These are phyloP conservation scores for Alectoria sarmentosa DNA, from an alignment of 495 filamentous ascomycete species.

Conservation along the genomic window DNA sequence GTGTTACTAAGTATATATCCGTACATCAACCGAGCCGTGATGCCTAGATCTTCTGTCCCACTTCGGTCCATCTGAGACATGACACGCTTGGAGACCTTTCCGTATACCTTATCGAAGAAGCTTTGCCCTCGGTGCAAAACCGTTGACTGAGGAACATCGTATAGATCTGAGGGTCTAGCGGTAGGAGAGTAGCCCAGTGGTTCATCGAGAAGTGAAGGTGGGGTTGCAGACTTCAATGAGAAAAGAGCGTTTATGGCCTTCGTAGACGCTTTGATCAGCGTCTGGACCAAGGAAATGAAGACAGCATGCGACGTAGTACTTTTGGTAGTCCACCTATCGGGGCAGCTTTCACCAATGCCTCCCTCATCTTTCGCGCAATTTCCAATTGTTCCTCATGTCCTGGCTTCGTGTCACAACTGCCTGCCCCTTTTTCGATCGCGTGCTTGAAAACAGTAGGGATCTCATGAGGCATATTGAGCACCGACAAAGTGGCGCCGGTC, in stretches of 20 bases:
- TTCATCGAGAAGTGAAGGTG: slow-evolving; percentile 40
- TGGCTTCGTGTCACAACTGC: slow-evolving; percentile 24
- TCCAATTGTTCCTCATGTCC: slow-evolving; percentile 35
- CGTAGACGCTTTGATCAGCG: slow-evolving; percentile 14
- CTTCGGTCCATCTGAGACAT: slow-evolving; percentile 47
- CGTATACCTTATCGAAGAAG: slow-evolving; percentile 48
- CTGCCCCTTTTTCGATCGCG: slow-evolving; percentile 30
- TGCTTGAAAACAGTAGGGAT: slow-evolving; percentile 42
- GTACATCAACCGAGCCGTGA: slow-evolving; percentile 46
- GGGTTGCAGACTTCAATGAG: slow-evolving; percentile 41
- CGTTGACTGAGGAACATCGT: slow-evolving; percentile 32
- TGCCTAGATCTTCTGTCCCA: slow-evolving; percentile 48
- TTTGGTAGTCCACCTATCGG: slow-evolving; percentile 48
- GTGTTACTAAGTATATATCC: slow-evolving; percentile 45
- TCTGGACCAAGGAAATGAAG: neutral
- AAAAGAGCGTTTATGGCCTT: slow-evolving; percentile 49
- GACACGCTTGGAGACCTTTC: slow-evolving; percentile 44
- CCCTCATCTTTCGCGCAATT: slow-evolving; percentile 44
- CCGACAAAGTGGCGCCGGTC: slow-evolving; percentile 42
- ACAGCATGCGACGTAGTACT: slow-evolving; percentile 28
- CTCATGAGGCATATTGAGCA: slow-evolving; percentile 48
- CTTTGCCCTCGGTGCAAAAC: slow-evolving; percentile 40
- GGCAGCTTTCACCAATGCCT: slow-evolving; percentile 46
- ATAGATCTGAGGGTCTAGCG: slow-evolving; percentile 32
- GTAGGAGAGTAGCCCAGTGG: slow-evolving; percentile 38